phyloP scores from a whole-genome alignment of 2,329 filamentous ascomycete species.

The Pyricularia sp. region DNA sequence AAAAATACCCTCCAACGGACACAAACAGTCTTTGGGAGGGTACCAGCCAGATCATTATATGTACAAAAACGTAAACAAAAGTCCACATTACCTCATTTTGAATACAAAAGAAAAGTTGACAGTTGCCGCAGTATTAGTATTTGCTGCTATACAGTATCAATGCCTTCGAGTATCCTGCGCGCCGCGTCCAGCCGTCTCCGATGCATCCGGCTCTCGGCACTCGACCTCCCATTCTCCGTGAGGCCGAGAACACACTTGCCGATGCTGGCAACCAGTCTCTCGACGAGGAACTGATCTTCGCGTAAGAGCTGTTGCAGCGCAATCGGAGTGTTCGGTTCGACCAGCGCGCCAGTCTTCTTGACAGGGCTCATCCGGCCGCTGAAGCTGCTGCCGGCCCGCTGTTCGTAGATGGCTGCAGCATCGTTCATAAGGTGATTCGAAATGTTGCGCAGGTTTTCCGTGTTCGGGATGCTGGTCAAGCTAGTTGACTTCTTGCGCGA shows the following conservation, averaged over 20 bases:
- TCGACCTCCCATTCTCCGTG: constrained; percentile 42
- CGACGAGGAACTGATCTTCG: constrained; percentile 52
- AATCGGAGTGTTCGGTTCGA: constrained; percentile 16
- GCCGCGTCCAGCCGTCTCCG: constrained; percentile 68
- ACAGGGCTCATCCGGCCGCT: neutral
- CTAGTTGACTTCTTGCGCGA: constrained; percentile 11
- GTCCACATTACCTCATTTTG: neutral
- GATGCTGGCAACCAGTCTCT: constrained; percentile 48
- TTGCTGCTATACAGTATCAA: constrained; percentile 27
- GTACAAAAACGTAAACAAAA: neutral
- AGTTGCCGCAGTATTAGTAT: neutral
- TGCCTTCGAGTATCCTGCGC: constrained; percentile 61
- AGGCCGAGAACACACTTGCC: constrained; percentile 51
- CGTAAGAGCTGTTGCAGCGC: constrained; percentile 37
- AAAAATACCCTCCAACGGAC: neutral
- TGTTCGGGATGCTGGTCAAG: constrained; percentile 4
- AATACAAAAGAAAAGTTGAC: neutral
- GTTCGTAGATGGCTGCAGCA: constrained; percentile 31
- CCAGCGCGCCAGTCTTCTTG: neutral
- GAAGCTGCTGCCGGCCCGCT: constrained; percentile 10
- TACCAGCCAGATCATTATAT: constrained; percentile 1
- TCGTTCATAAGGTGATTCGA: constrained; percentile 39
- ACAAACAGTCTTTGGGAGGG: neutral
- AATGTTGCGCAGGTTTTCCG: constrained; percentile 33
- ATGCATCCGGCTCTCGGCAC: constrained; percentile 53